Evolutionary conservation across 2,329 filamentous ascomycete species (phyloP), one percentile per base, ranked within the genome.

Genomic region (Colletotrichum sp.): DNA sequence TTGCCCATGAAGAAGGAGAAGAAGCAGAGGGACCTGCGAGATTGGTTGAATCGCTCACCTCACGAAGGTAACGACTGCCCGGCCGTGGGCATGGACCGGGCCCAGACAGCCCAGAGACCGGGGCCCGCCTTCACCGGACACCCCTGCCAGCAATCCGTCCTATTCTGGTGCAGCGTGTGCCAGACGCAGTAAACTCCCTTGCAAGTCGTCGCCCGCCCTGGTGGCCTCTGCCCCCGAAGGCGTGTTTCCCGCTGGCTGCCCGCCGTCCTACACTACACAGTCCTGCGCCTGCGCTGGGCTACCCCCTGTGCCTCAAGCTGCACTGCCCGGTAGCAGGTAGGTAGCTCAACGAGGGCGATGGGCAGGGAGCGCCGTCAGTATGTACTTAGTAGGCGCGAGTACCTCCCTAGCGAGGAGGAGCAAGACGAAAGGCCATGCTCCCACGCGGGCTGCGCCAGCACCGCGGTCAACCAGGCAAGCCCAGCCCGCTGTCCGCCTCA

Each of bases 231-330:
- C 16, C 59, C 60, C 16, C 48, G 30, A 14, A 34, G 30, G 13
- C 67, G 48, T 60, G 67, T 59, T 73, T 67, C 57, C 48, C 64
- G 70, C 64, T 63, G 57, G 64, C 64, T 60, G 65, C 43, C 26
- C 55, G 55, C 26, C 12, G 55, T 24, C 21, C 30, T 30, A 34
- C 59, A 12, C 28, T 55, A 34, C 59, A 12, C n/a, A 12, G 36
- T 55, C 55, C 63, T 73, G 55, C 32, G 61, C 34, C 12, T 66
- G 61, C 48, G 26, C 71, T 65, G 69, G 63, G 69, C 69, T 64
- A 18, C 63, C 69, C 73, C 69, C 73, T 72, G 73, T 75, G 69
- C 63, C 55, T 55, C 26, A 63, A 28, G 63, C 48, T 74, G 74
- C 70, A 76, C 74, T 76, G 74, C 74, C 74, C 59, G 34, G 43